Base-by-base conservation (phyloP, 2,329 filamentous ascomycete genomes). In the Pseudogymnoascus sp. region DNA sequence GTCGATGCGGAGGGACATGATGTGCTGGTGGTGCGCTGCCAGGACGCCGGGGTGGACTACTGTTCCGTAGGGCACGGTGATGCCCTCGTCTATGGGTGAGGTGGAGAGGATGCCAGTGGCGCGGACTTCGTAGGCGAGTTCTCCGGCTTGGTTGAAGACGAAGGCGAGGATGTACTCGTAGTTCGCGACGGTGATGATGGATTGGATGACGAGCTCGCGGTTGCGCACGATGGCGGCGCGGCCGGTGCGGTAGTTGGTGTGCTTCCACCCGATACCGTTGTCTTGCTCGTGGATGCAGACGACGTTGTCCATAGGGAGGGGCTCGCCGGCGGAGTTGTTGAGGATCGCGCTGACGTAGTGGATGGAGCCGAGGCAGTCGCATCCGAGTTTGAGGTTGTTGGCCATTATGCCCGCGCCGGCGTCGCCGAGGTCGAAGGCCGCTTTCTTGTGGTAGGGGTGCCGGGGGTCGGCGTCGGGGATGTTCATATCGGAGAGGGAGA, bases 121-220 rank as follows among this genome's bases (percentile, higher is more conserved):
- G 37, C 86, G 83, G 45, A 88, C 83, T 71, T 90, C 87, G 69
- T 89, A 87, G 66, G 80, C 79, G 55, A 89, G 70, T 68, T 88
- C 85, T 62, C 84, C 87, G 2, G 86, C 86, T 71, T 89, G 87
- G 71, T 88, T 88, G 76, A 90, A 88, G 61, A 86, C 83, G 74
- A 87, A 90, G 2, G 86, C 86, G 38, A 90, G 79, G 67, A 90
- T 88, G 70, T 90, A 90, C 70, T 89, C 87, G 73, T 89, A 90
- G 74, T 90, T 90, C 9, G 85, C 80, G 4, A 89, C 84, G 0
- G 86, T 89, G 74, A 88, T 88, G 71, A 89, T 89, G 68, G 82
- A 84, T 70, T 89, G 87, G 5, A 90, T 71, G 0, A 89, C 86
- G 3, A 89, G 75, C 70, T 89, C 85, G 25, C 87, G 79, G 65